A percentile compares a stretch with the other conserved stretches of the same genome.
phyloP scores from a whole-genome alignment of 1,139 yeast genomes.

The Blastobotrys raffinosifermentans region DNA sequence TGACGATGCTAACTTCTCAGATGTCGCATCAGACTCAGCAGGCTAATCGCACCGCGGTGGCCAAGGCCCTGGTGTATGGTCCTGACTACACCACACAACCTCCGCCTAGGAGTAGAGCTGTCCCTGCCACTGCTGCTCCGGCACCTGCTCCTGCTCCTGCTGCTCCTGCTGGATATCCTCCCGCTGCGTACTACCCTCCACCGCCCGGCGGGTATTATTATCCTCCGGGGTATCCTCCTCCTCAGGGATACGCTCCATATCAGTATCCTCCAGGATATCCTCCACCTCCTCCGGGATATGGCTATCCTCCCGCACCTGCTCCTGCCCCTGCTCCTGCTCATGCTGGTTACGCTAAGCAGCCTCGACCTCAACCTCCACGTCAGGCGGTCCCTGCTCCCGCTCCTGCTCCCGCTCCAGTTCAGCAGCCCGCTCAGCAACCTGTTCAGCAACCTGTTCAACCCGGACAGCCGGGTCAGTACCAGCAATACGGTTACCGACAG shows the following conservation, averaged over 20 bases:
- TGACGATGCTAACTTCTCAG: too few relatives aligned
- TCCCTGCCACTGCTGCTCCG: not conserved
- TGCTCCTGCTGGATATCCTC: not conserved
- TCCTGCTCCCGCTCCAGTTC: not conserved
- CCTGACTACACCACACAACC: too few relatives aligned
- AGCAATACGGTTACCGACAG: too few relatives aligned
- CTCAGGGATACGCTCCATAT: not conserved
- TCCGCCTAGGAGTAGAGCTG: not conserved
- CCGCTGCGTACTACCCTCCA: not conserved
- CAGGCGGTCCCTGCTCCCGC: conserved; percentile 1
- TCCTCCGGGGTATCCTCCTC: not conserved
- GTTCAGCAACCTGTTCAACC: not conserved
- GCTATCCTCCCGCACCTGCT: conserved; percentile 1
- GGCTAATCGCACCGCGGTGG: too few relatives aligned
- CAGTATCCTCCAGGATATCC: not conserved
- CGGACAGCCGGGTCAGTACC: conserved; percentile 6
- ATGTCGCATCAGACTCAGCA: too few relatives aligned
- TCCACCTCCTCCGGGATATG: conserved; percentile 6
- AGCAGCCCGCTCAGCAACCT: not conserved
- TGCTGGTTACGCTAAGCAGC: conserved; percentile 4
- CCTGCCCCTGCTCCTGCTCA: conserved; percentile 4
- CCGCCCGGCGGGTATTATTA: not conserved
- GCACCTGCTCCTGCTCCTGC: not conserved
- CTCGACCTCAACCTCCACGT: not conserved
- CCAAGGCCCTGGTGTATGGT: too few relatives aligned